phyloP scores from a whole-genome alignment of 2,329 filamentous ascomycete species.

The Leptographium procerum region DNA sequence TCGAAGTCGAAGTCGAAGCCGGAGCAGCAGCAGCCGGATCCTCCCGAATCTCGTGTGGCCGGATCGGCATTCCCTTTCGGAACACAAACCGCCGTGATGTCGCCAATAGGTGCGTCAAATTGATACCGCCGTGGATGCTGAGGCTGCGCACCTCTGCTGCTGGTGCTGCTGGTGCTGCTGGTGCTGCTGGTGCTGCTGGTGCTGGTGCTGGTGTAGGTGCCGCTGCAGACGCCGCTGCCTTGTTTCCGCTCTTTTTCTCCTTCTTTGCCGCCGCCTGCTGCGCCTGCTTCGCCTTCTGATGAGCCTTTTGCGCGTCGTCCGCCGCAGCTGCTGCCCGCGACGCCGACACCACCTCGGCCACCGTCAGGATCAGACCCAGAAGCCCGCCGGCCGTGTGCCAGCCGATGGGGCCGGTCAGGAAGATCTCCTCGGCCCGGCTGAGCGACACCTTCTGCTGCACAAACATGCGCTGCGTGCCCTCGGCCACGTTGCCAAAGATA shows the following conservation, averaged over 20 bases:
- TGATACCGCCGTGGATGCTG: conserved; percentile 68
- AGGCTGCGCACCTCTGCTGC: conserved; percentile 22
- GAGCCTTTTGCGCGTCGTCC: conserved; percentile 15
- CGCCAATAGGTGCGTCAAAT: conserved; percentile 71
- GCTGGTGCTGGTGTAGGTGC: too few relatives aligned
- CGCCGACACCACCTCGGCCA: conserved; percentile 55
- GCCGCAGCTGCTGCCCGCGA: conserved; percentile 29
- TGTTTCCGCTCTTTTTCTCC: too few relatives aligned
- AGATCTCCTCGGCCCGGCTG: conserved; percentile 61
- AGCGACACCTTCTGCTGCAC: conserved; percentile 56
- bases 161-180: not conserved
- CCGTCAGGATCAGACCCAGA: conserved; percentile 71
- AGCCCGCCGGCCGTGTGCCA: conserved; percentile 75
- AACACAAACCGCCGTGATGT: conserved; percentile 78
- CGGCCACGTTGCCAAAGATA: conserved; percentile 68
- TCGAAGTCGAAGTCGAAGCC: too few relatives aligned
- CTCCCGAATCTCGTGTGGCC: conserved; percentile 52
- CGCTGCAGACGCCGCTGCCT: too few relatives aligned
- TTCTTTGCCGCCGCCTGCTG: conserved; percentile 3
- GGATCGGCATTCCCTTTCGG: conserved; percentile 67
- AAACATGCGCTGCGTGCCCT: conserved; percentile 74
- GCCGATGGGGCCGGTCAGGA: conserved; percentile 65
- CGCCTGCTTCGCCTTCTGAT: not conserved
- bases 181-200: not conserved
- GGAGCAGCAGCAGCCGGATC: conserved; percentile 16